Evolutionary conservation across 2,329 filamentous ascomycete species (phyloP), one percentile per base, ranked within the genome.

Genomic region (Aspergillus aculeatinus): DNA sequence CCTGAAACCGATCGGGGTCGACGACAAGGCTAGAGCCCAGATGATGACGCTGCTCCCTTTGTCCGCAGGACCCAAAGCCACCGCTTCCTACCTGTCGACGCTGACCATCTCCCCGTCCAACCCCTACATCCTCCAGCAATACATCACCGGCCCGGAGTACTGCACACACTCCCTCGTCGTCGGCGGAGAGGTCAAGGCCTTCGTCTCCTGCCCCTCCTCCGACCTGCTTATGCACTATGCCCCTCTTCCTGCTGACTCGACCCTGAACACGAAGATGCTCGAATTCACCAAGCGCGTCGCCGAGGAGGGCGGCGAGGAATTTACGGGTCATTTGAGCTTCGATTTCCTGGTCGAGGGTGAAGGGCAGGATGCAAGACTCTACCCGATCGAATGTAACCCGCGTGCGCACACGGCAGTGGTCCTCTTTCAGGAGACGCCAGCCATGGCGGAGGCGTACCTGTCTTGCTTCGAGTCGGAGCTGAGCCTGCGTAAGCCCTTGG

Each of bases 201-300:
- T 55, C 23, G 52, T 47, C 11, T 23, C 52, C 12, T 55, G 52
- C 5, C 35, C 52, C 9, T 48, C 52, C 19, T 55, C 52, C 25
- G 52, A 55, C 31, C 25, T 47, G 21, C 52, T 55, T 3, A 55
- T 55, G 52, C 52, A 55, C n/a, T 55, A 55, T 23, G 39, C 10
- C 10, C 23, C 52, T 1, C 23, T 48, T 4, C 52, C 52, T 14
- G 5, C 23, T 10, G 23, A 48, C 39, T 48, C 52, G 11, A 4
- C 52, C 6, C 52, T 55, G 9, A 55, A 19, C 25, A 39, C 19
- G 21, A 55, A 48, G 35, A 55, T 55, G 52, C 52, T 55, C 29
- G 52, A 55, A 7, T 55, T 55, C 31, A 55, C 52, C 7, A 27
- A 25, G 21, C 52, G 52, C 12, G 52, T 55, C 11, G 52, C 52